Percentiles rank a stretch among this genome's conserved stretches.
phyloP scores from a whole-genome alignment of 257 asterid species.

The Lithospermum erythrorhizon region DNA sequence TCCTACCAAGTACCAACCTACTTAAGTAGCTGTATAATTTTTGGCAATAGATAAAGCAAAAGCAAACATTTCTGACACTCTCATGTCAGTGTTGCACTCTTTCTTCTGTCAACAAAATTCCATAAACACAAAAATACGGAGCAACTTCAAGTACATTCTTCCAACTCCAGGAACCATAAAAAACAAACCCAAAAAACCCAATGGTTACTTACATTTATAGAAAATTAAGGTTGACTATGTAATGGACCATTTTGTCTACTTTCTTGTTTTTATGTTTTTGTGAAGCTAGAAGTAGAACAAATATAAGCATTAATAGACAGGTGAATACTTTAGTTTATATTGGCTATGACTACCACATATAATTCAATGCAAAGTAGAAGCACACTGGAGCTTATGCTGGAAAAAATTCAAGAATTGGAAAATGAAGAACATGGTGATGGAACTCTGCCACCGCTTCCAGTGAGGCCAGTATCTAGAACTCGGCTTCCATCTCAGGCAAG shows the following conservation, averaged over 20 bases:
- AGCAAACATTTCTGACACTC: slow-evolving; percentile 20
- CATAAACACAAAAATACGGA: too few species aligned
- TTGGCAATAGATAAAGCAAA: slow-evolving; percentile 26
- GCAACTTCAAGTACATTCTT: too few species aligned
- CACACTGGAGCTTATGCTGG: slow-evolving; percentile 69
- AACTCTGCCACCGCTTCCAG: slow-evolving; percentile 56
- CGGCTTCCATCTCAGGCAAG: slow-evolving; percentile 58
- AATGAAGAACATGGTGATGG: slow-evolving; percentile 17
- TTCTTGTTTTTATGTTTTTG: not conserved
- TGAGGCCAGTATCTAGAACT: slow-evolving; percentile 47
- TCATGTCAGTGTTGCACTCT: slow-evolving; percentile 12
- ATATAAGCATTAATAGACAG: not conserved
- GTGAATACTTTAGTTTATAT: too few species aligned
- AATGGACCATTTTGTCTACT: not conserved
- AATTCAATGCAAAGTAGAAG: slow-evolving; percentile 41
- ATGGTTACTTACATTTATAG: not conserved
- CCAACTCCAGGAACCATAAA: not conserved
- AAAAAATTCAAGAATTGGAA: slow-evolving; percentile 41
- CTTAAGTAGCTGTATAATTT: slow-evolving; percentile 2
- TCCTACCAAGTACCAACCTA: slow-evolving; percentile 5
- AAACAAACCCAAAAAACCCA: too few species aligned
- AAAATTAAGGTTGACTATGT: slow-evolving; percentile 4
- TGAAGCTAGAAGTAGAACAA: not conserved
- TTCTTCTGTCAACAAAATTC: slow-evolving; percentile 6
- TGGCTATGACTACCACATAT: slow-evolving; percentile 19